These are phyloP conservation scores for Huntiella abstrusa DNA, from an alignment of 2,329 filamentous ascomycete species.

Conservation along the genomic window DNA sequence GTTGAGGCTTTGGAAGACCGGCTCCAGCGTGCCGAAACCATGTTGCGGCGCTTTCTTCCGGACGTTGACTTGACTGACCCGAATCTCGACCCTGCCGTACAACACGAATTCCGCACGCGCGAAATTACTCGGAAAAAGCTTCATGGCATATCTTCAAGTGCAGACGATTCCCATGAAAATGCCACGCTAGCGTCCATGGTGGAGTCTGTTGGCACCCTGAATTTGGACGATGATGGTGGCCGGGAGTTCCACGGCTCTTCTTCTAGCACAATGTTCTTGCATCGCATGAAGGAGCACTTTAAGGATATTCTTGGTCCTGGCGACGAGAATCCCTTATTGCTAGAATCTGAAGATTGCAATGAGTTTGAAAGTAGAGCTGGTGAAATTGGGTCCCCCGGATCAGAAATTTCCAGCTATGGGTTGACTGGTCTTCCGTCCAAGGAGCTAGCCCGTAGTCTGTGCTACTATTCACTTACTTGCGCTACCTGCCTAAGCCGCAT, in stretches of 20 bases:
- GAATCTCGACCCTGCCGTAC: slow-evolving; percentile 56
- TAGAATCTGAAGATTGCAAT: slow-evolving; percentile 28
- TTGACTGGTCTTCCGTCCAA: slow-evolving; percentile 50
- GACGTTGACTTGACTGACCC: slow-evolving; percentile 74
- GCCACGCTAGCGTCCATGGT: slow-evolving; percentile 84
- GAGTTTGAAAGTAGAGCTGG: slow-evolving; percentile 35
- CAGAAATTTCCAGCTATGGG: slow-evolving; percentile 17
- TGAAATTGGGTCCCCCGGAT: slow-evolving; percentile 47
- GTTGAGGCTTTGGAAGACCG: slow-evolving; percentile 75
- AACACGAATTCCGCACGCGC: slow-evolving; percentile 45
- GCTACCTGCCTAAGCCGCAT: slow-evolving; percentile 45
- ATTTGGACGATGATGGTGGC: slow-evolving; percentile 76
- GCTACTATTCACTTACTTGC: slow-evolving; percentile 35
- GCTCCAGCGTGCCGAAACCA: slow-evolving; percentile 62
- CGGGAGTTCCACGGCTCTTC: slow-evolving; percentile 94
- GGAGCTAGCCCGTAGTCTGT: slow-evolving; percentile 33
- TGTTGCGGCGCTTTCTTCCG: slow-evolving; percentile 63
- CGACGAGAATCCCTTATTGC: slow-evolving; percentile 39
- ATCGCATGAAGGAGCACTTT: slow-evolving; percentile 73
- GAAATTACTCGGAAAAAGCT: slow-evolving; percentile 29
- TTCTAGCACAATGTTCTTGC: slow-evolving; percentile 75
- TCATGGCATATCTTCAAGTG: slow-evolving; percentile 14
- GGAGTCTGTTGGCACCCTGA: slow-evolving; percentile 73
- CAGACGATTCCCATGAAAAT: slow-evolving; percentile 34
- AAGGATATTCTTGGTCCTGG: slow-evolving; percentile 53